Evolutionary conservation across 164 flowering plant species (phyloP), one percentile per base, ranked within the genome.

Genomic region (Paratinospora sagittata): DNA sequence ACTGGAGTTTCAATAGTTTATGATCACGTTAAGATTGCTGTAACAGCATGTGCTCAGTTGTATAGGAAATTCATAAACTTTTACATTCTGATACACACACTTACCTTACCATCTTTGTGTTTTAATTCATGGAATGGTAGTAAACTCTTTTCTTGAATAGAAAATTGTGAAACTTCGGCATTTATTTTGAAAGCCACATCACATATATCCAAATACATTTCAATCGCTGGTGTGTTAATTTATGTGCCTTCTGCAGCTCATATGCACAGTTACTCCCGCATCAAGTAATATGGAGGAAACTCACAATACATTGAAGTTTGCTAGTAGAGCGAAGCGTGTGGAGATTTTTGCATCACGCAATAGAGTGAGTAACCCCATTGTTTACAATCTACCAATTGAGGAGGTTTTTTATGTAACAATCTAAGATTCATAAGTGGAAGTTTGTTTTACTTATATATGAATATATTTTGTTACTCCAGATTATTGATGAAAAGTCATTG

Each of bases 191-290:
- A 55, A 55, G 9, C 21, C 21, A 19, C 21, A 55, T 55, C 61
- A 19, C 61, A 55, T 9, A 55, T 19, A 8, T 21, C 19, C 23
- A n/a, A 21, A 55, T 19, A 21, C 24, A 9, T 55, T 55, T 55
- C 61, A 2, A 19, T 52, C 68, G 11, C 8, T 37, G 23, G 37
- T 10, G 52, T 36, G 23, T 23, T 66, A 64, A 72, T 62, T 60
- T 10, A 47, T 24, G 26, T 6, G 69, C 76, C 26, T 66, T 70
- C 71, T 75, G 8, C 89, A 96, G 99, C 97, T 96, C 73, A 96
- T 96, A 47, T 96, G 98, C 80, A 96, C 96, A n/a, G 86, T 96
- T 63, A 96, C 99, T 70, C 99, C 99, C 73, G 99, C 99, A 71
- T 91, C 98, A 13, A 96, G 99, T 79, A 91, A 81, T 74, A 79